These are phyloP conservation scores for Irpex sp. DNA, from an alignment of 1,284 basidiomycete species.

Conservation along the genomic window DNA sequence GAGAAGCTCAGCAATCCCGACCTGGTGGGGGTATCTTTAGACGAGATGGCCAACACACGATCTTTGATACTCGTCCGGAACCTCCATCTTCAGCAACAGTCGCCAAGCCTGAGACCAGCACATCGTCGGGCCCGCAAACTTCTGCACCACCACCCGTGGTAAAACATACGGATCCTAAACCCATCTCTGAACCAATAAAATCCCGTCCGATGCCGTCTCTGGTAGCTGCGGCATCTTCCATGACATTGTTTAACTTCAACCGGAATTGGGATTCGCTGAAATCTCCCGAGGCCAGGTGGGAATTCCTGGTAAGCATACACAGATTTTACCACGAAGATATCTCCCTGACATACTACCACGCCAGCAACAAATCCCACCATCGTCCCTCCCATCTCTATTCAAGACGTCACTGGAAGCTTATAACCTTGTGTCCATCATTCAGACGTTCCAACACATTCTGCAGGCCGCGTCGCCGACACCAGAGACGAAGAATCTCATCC, in stretches of 20 bases:
- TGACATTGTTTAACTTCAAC: constrained; percentile 54
- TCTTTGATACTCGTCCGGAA: constrained; percentile 12
- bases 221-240: constrained; percentile 24
- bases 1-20: constrained; percentile 28
- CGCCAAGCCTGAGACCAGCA: neutral
- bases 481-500: constrained; percentile 22
- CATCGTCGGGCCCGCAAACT: neutral
- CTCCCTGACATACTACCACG: neutral
- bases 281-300: constrained; percentile 40
- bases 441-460: constrained; percentile 39
- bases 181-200: neutral
- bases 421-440: constrained; percentile 50
- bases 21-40: constrained; percentile 25
- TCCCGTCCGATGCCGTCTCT: neutral
- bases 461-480: constrained; percentile 9
- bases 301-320: constrained; percentile 31
- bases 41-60: constrained; percentile 19
- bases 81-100: constrained; percentile 4
- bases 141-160: neutral
- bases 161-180: neutral
- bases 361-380: constrained; percentile 45
- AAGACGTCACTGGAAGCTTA: constrained; percentile 60
- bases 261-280: constrained; percentile 42
- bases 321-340: neutral
- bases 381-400: constrained; percentile 51